Evolutionary conservation across 208 protist species (phyloP).

Genomic region (Acanthamoeba lenticulata): DNA sequence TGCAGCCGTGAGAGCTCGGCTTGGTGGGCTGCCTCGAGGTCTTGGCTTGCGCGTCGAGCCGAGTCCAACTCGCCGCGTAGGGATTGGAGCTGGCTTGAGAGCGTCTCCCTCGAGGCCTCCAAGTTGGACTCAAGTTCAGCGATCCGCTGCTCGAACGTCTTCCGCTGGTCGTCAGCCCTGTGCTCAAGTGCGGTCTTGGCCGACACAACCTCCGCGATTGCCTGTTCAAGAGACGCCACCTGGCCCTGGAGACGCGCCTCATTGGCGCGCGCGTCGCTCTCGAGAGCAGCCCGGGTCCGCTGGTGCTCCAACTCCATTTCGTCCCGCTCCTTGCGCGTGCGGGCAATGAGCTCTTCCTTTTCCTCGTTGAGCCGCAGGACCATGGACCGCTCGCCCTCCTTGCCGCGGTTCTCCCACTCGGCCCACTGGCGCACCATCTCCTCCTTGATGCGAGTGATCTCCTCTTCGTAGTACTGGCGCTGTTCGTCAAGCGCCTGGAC

Average conservation of each 20-base stretch:
- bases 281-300: not conserved
- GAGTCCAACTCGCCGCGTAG: not conserved
- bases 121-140: not conserved
- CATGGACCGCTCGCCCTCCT: constrained; percentile 15
- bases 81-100: not conserved
- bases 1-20: not conserved
- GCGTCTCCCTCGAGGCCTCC: not conserved
- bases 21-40: not conserved
- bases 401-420: not conserved
- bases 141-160: not conserved
- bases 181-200: not conserved
- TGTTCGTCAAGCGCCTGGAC: not conserved
- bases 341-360: constrained; percentile 50
- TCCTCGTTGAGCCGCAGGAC: constrained; percentile 28
- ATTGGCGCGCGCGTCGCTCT: not conserved
- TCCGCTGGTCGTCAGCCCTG: not conserved
- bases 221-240: not conserved
- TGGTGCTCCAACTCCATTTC: not conserved
- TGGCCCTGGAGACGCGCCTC: not conserved
- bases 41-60: not conserved
- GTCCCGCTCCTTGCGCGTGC: not conserved
- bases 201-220: not conserved
- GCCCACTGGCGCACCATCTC: constrained; percentile 21
- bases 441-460: constrained; percentile 39
- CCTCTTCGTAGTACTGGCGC: constrained; percentile 8